Percentiles rank a stretch among this genome's conserved stretches.
Evolutionary conservation across 148 eudicot species (phyloP).

Genomic region (Rhododendron ferrugineum): DNA sequence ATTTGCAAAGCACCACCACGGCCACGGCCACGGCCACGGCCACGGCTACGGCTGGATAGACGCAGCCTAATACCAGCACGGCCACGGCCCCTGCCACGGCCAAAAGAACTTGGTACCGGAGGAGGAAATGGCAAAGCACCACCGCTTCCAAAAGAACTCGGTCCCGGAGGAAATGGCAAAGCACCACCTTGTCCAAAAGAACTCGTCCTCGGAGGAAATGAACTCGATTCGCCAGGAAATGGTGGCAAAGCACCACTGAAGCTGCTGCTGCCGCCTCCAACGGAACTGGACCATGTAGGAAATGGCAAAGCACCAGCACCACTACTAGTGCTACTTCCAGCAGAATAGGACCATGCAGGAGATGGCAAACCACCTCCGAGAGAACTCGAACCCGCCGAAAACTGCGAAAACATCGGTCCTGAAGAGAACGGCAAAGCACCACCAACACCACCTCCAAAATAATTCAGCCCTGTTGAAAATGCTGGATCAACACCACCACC

Average conservation of each 20-base stretch:
- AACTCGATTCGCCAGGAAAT: neutral
- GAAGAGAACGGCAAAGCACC: neutral
- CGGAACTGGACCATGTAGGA: neutral
- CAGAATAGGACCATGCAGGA: neutral
- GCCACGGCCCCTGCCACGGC: neutral
- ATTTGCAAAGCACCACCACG: neutral
- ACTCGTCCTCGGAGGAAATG: neutral
- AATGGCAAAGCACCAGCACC: neutral
- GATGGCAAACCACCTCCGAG: neutral
- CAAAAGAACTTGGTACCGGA: neutral
- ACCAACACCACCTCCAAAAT: neutral
- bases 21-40: neutral
- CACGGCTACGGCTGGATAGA: neutral
- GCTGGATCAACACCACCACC: neutral
- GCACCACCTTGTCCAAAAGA: neutral
- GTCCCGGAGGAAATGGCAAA: neutral
- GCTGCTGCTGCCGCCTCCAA: neutral
- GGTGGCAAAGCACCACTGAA: neutral
- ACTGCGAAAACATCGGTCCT: neutral
- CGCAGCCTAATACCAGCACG: neutral
- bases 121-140: neutral
- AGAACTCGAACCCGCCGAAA: neutral
- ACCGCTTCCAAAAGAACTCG: neutral
- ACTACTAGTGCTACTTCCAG: neutral
- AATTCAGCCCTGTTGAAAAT: neutral